A percentile compares a stretch with the other conserved stretches of the same genome.
phyloP scores from a whole-genome alignment of 495 filamentous ascomycete species.

The Neurospora discreta region DNA sequence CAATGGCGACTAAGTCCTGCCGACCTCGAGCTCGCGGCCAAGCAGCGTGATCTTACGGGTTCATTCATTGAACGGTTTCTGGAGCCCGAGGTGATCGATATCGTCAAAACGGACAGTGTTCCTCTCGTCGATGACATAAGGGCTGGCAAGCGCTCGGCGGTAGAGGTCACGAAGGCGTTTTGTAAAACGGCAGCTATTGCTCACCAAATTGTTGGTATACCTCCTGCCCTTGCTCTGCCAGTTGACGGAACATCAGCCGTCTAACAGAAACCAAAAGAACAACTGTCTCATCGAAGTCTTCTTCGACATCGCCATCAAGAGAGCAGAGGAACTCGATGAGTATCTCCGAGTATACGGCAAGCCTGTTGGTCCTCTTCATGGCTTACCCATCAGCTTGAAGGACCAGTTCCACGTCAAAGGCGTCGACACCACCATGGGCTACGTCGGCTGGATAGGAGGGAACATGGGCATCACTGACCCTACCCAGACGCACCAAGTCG shows the following conservation, averaged over 20 bases:
- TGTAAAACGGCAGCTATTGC: conserved; percentile 46
- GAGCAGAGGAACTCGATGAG: conserved; percentile 48
- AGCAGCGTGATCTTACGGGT: conserved; percentile 18
- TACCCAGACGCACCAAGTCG: conserved; percentile 29
- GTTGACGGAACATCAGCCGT: neutral
- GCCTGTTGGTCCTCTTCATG: conserved; percentile 52
- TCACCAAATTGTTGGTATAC: conserved; percentile 41
- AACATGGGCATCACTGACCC: conserved; percentile 46
- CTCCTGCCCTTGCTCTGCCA: too few relatives aligned
- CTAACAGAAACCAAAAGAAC: conserved; percentile 6
- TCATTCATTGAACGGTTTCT: conserved; percentile 25
- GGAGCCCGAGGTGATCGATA: conserved; percentile 3
- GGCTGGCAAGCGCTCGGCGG: conserved; percentile 11
- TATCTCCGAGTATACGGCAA: conserved; percentile 34
- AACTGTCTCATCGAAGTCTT: conserved; percentile 60
- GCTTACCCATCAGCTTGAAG: conserved; percentile 55
- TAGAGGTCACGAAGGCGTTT: conserved; percentile 31
- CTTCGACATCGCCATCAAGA: conserved; percentile 47
- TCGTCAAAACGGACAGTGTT: conserved; percentile 10
- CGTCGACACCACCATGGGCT: conserved; percentile 33
- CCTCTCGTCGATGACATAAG: conserved; percentile 13
- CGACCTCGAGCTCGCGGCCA: conserved; percentile 8
- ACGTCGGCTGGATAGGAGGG: conserved; percentile 25
- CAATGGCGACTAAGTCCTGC: conserved; percentile 17
- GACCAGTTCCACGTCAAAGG: conserved; percentile 55